Base-by-base conservation (phyloP, 2,329 filamentous ascomycete species). In the Trichothecium roseum region DNA sequence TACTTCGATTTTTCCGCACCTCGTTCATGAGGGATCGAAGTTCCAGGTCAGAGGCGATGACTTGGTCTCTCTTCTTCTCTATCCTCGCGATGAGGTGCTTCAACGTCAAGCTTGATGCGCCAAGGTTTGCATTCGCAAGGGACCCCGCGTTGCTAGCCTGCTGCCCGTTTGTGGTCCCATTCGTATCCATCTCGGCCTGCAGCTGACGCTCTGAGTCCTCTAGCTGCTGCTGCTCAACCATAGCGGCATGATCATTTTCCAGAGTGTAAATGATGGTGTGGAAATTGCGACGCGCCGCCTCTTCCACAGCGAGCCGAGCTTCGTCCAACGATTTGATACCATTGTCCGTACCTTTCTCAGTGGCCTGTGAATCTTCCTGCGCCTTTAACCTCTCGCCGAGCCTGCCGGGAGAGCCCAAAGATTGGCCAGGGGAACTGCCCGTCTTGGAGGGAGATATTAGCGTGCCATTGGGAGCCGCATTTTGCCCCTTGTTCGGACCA, bases 61-160 rank as follows among this genome's bases (percentile, higher is more conserved):
- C 89, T 63, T 85, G 78, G 45, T 86, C 81, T 51, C 91, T 81
- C 63, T 95, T 91, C 60, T 84, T 76, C 57, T 98, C 91, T 52
- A 98, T 95, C 38, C 88, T 78, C 29, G 88, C 86, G 53, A 98
- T 96, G 41, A 98, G 77, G 59, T 98, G 89, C 62, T 98, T 98
- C 37, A 98, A 68, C 4, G 91, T 96, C 44, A 98, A 67, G 57
- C 88, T 96, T 3, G 91, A 96, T 35, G 91, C 88, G 53, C 91
- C 91, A 10, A 98, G 72, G 57, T 98, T 96, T 37, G 89, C 85
- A 56, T 78, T 94, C 55, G 87, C 94, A 39, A 98, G 69, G 24
- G 87, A 87, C 36, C 91, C 89, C 51, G 94, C 85, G 44, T 85
- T 83, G 45, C 77, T 74, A 12, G 66, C 66, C 26, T 66, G 63